Conservation (phyloP, 1,284 basidiomycete species). For the Grifola frondosa region DNA sequence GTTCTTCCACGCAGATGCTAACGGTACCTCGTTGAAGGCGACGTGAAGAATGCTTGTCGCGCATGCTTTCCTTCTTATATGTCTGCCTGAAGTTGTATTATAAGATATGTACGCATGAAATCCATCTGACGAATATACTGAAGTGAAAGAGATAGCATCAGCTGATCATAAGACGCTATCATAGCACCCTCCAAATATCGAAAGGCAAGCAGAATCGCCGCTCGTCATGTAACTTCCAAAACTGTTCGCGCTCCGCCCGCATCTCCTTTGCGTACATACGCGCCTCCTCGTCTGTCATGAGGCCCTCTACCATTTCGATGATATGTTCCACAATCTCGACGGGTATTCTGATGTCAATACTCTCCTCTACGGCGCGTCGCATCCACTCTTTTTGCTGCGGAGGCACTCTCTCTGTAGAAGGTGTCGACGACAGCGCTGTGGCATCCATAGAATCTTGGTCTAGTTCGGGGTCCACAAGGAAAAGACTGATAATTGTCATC, state of each 20-base stretch:
- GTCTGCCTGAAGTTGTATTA: too few relatives aligned
- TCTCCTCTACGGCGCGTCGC: constrained; percentile 34
- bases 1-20: too few relatives aligned
- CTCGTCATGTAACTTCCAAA: constrained; percentile 39
- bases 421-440: constrained; percentile 4
- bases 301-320: constrained; percentile 36
- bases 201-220: constrained; percentile 51
- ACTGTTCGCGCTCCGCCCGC: constrained; percentile 34
- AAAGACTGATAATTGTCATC: constrained; percentile 39
- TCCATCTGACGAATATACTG: too few relatives aligned
- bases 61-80: too few relatives aligned
- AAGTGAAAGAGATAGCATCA: too few relatives aligned
- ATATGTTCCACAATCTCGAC: constrained; percentile 45
- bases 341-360: constrained; percentile 37
- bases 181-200: constrained; percentile 43
- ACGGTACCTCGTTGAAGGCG: too few relatives aligned
- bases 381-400: constrained; percentile 50
- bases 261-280: constrained; percentile 32
- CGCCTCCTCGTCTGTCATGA: constrained; percentile 42
- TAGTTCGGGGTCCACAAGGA: constrained; percentile 49
- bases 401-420: constrained; percentile 41
- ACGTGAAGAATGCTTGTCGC: too few relatives aligned
- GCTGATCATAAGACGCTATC: too few relatives aligned
- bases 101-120: too few relatives aligned
- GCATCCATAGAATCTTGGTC: constrained; percentile 23